Evolutionary conservation across 2,329 filamentous ascomycete genomes (phyloP), one percentile per base, ranked within the genome.

Genomic region (Akanthomyces uredinophilus): DNA sequence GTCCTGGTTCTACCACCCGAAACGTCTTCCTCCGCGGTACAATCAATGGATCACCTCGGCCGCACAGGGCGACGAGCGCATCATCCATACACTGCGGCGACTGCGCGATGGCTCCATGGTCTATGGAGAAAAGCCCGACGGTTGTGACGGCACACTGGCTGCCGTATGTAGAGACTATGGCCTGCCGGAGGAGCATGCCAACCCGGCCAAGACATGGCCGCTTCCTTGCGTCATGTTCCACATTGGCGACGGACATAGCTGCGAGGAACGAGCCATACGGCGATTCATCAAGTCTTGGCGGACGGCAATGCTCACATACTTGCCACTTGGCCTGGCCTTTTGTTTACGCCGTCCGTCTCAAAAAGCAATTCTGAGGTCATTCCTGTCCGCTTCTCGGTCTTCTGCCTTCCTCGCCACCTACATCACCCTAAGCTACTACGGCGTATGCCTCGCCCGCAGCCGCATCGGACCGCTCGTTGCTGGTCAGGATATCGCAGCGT

Each of bases 151-250:
- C 13, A 79, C 95, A 8, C 81, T 96, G 0, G 79, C 85, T 65
- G 78, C 81, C 63, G 90, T 96, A 86, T 92, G 89, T 70, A 77
- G 75, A 64, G 89, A 95, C 66, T 88, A 89, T 73, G 77, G 77
- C 32, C 85, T 86, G 78, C 91, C 91, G 0, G 69, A 79, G n/a
- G 76, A 77, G 60, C 92, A 87, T 83, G 91, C 89, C 20, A 87
- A 96, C 72, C 91, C 91, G 1, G 79, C 81, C n/a, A 79, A 80
- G 62, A 83, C 87, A 0, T 75, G 87, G 11, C 92, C 91, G 0
- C 89, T 94, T 64, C 91, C 91, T 1, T 96, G 92, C 74, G 87
- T 92, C 72, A 79, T 96, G 65, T 90, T 95, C 3, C 92, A 96
- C 75, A 91, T 91, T 86, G 88, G 88, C 60, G 81, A 80, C 64